Evolutionary conservation across 2,329 filamentous ascomycete species (phyloP).

Genomic region (Gaeumannomyces tritici): DNA sequence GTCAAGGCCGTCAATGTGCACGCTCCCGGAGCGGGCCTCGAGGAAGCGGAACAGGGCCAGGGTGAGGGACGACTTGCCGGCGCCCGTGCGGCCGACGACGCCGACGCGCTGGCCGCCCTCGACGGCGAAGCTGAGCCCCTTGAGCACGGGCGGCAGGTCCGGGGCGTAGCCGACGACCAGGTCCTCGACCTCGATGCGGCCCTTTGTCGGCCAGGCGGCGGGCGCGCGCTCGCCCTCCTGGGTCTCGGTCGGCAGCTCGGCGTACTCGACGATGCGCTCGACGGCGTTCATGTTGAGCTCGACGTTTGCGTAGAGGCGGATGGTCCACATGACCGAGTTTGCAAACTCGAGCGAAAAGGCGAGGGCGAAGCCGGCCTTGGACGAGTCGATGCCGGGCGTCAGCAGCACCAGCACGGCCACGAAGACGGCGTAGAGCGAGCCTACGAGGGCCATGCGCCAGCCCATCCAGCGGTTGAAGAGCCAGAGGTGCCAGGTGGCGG

Average conservation of each 20-base stretch:
- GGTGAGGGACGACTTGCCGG: constrained; percentile 68
- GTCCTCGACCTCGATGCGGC: constrained; percentile 64
- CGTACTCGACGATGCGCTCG: constrained; percentile 69
- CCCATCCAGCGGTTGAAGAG: constrained; percentile 71
- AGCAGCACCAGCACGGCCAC: constrained; percentile 56
- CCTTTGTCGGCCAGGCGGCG: constrained; percentile 66
- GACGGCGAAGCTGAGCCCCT: constrained; percentile 57
- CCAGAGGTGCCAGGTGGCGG: constrained; percentile 58
- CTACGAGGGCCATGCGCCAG: constrained; percentile 61
- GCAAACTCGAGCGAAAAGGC: constrained; percentile 66
- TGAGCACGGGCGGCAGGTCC: constrained; percentile 62
- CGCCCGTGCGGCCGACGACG: constrained; percentile 70
- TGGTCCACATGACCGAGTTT: constrained; percentile 51
- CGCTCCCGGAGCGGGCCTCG: constrained; percentile 54
- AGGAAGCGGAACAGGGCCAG: constrained; percentile 71
- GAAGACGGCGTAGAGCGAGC: constrained; percentile 56
- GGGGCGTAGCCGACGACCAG: constrained; percentile 64
- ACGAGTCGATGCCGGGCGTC: constrained; percentile 52
- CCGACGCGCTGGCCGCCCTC: constrained; percentile 60
- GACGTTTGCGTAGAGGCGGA: constrained; percentile 58
- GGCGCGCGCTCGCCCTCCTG: constrained; percentile 52
- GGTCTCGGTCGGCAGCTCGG: constrained; percentile 56
- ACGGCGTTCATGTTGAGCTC: constrained; percentile 74
- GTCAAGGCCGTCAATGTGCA: constrained; percentile 64
- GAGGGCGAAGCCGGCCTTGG: constrained; percentile 66